These are phyloP conservation scores for Penicillium tannophilum DNA, from an alignment of 495 filamentous ascomycete species.

Conservation along the genomic window DNA sequence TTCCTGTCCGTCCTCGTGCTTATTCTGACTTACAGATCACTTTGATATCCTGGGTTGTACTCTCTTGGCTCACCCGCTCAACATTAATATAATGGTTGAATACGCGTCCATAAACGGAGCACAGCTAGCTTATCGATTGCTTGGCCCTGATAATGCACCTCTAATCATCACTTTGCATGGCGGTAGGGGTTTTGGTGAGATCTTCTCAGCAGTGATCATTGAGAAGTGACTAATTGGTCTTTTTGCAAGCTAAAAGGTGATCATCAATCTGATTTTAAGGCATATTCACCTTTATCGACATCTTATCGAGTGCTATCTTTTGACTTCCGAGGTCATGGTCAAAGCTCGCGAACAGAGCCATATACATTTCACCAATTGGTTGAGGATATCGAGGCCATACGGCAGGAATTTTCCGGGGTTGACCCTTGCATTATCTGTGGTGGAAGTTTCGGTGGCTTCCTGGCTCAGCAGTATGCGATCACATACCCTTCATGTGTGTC, in stretches of 20 bases:
- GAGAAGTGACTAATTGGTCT: not conserved
- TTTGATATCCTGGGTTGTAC: too few species aligned
- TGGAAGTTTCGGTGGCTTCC: constrained; percentile 11
- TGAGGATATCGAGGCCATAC: constrained; percentile 7
- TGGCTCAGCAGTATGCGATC: constrained; percentile 15
- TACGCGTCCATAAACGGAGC: constrained; percentile 7
- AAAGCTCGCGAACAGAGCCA: constrained; percentile 14
- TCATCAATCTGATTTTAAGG: constrained; percentile 14
- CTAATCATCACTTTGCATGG: constrained; percentile 14
- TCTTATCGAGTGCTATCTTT: constrained; percentile 10
- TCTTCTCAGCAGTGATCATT: not conserved
- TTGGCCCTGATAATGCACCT: constrained; percentile 10
- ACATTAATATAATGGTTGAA: not conserved
- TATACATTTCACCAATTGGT: constrained; percentile 11
- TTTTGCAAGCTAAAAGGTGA: constrained; percentile 5
- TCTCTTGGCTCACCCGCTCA: not conserved
- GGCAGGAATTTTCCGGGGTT: not conserved
- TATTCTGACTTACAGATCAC: not conserved
- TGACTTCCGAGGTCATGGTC: constrained; percentile 13
- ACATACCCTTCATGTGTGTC: constrained; percentile 10
- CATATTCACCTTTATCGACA: constrained; percentile 8
- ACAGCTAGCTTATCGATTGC: constrained; percentile 5
- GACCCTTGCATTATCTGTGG: constrained; percentile 8
- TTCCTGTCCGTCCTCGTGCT: not conserved
- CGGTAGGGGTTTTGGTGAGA: constrained; percentile 10